Conservation (phyloP, 108 stramenopile genomes). For the Fragilariopsis cylindrus region DNA sequence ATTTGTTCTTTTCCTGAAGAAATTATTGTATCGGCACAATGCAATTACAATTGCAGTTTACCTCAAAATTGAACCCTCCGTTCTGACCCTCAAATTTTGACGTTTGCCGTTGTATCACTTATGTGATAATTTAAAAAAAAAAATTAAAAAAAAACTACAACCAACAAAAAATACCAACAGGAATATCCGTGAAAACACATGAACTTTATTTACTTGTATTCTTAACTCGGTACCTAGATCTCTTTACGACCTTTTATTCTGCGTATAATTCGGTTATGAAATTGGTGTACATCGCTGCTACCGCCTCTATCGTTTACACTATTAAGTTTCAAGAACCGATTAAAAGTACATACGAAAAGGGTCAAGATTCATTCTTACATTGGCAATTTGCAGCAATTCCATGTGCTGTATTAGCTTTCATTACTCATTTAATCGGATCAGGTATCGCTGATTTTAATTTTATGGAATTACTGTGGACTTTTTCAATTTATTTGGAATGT, state of each 20-base stretch:
- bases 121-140: not conserved
- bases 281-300: constrained; percentile 92
- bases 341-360: constrained; percentile 93
- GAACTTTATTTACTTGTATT: constrained; percentile 98
- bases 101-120: not conserved
- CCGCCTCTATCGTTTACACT: constrained; percentile 93
- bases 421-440: constrained; percentile 74
- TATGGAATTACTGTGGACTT: constrained; percentile 92
- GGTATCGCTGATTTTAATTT: constrained; percentile 48
- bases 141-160: not conserved
- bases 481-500: constrained; percentile 95
- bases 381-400: constrained; percentile 96
- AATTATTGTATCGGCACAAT: not conserved
- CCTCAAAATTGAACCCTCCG: too few relatives aligned
- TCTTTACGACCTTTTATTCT: constrained; percentile 90
- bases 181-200: constrained; percentile 97
- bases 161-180: constrained; percentile 26
- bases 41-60: too few relatives aligned
- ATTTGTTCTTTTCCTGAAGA: not conserved
- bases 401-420: constrained; percentile 78
- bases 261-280: constrained; percentile 98
- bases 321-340: constrained; percentile 90
- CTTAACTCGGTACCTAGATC: constrained; percentile 88
- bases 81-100: not conserved
- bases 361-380: constrained; percentile 97